Percentiles rank a stretch among this genome's conserved stretches.
phyloP scores from a whole-genome alignment of 306 rosid species.

The Quercus ilex region DNA sequence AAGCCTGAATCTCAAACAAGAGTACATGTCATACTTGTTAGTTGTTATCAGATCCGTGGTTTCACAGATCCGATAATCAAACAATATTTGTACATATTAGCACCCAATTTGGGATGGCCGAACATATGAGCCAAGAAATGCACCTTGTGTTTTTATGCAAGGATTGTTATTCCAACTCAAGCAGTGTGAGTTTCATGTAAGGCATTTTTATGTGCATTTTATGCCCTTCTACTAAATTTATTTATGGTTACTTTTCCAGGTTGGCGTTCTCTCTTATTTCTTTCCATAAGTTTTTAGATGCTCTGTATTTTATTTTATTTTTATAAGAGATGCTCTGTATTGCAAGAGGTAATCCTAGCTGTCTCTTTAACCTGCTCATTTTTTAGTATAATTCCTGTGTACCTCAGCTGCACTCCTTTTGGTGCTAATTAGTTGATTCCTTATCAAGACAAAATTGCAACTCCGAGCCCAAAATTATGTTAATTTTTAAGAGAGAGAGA shows the following conservation, averaged over 20 bases:
- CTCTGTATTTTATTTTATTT: too few relatives aligned
- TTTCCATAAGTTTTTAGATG: neutral
- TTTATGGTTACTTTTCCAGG: neutral
- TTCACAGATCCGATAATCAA: neutral
- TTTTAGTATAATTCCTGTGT: neutral
- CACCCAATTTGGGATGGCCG: neutral
- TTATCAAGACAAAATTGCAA: neutral
- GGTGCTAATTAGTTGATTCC: neutral
- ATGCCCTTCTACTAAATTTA: neutral
- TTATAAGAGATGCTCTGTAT: too few relatives aligned
- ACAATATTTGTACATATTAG: neutral
- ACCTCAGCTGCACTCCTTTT: neutral
- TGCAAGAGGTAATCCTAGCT: neutral
- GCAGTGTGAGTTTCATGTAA: neutral
- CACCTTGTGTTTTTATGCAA: neutral
- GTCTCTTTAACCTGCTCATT: neutral
- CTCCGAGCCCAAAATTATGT: slow-evolving; percentile 1
- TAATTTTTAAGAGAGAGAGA: slow-evolving; percentile 4
- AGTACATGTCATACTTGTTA: neutral
- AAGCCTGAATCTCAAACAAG: neutral
- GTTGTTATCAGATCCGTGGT: too few relatives aligned
- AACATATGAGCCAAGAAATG: neutral
- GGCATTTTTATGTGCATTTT: neutral
- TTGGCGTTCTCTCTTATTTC: neutral
- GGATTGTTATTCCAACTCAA: neutral